Evolutionary conservation across 768 basidiomycete genomes (phyloP), one percentile per base, ranked within the genome.

Genomic region (Krasilnikovozyma curviuscula): DNA sequence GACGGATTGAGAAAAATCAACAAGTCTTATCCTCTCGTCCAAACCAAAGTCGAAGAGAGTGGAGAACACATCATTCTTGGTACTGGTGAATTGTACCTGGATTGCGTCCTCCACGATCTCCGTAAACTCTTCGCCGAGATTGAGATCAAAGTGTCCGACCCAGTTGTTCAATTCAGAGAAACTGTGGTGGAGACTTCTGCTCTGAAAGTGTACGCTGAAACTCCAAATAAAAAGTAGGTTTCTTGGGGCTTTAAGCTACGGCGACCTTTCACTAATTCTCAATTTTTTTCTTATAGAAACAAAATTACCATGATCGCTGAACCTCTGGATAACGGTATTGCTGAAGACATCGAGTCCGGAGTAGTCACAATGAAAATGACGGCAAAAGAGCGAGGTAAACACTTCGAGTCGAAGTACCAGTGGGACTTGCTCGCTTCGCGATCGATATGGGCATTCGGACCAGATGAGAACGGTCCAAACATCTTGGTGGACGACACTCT

Each of bases 111-210:
- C 78, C 91, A 98, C 59, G 93, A 98, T 65, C 67, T 98, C 43
- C 72, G 93, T 53, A 75, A 73, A 52, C 61, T 97, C 52, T 98
- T 91, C 68, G 78, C 88, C 27, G 93, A 98, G 69, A 93, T 97
- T 57, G 93, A 98, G 71, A 95, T 98, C 72, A 98, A 98, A 70
- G 88, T 97, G 13, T 97, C 91, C 21, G 93, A 98, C 69, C 93
- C 93, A 1, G 88, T 97, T 32, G 91, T 88, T 14, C 85, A 86
- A 61, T 98, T 98, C 69, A 83, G 84, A 61, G 93, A 98, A 69
- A 98, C 93, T 2, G 91, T 97, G 19, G 69, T 95, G 55, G 93
- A 98, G 70, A 97, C 91, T 28, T 86, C 83, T 56, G 93, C 91
- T 3, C 67, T 98, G 54, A 98, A 97, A 67, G 97, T 91, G 61